Conservation (phyloP, 352 stramenopile species). For the Halophytophthora batemanensis region DNA sequence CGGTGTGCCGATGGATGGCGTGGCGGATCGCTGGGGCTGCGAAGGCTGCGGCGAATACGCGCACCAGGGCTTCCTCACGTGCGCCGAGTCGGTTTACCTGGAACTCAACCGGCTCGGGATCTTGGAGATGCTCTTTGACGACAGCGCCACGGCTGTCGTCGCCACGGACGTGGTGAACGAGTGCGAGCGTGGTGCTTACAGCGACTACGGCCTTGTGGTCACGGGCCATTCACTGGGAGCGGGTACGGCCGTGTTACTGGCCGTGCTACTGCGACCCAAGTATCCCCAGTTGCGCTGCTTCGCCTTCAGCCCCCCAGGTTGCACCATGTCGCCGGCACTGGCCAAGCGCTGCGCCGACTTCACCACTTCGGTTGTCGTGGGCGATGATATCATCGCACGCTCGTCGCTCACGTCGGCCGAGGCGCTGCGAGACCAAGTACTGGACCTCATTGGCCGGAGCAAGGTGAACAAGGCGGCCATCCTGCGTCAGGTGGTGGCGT, state of each 20-base stretch:
- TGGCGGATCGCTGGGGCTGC: conserved; percentile 63
- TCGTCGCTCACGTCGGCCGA: conserved; percentile 76
- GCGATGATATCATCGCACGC: conserved; percentile 81
- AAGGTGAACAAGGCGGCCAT: conserved; percentile 86
- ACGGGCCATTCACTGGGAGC: conserved; percentile 84
- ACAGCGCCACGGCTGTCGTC: conserved; percentile 42
- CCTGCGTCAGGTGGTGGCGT: conserved; percentile 73
- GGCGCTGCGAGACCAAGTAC: conserved; percentile 72
- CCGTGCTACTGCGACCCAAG: conserved; percentile 74
- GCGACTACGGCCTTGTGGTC: conserved; percentile 67
- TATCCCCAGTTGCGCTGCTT: conserved; percentile 81
- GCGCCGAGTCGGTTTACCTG: conserved; percentile 67
- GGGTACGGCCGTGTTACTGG: conserved; percentile 66
- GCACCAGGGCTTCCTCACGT: conserved; percentile 82
- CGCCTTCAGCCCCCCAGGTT: conserved; percentile 76
- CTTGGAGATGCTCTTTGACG: conserved; percentile 85
- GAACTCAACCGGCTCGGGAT: conserved; percentile 70
- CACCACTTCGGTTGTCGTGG: conserved; percentile 76
- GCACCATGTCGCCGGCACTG: conserved; percentile 70
- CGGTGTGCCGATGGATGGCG: conserved; percentile 66
- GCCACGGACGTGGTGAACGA: conserved; percentile 53
- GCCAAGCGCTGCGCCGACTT: conserved; percentile 58
- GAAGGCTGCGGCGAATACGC: conserved; percentile 70
- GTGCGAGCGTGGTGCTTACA: conserved; percentile 58
- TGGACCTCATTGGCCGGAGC: conserved; percentile 81